Conservation (phyloP, 352 stramenopile genomes). For the Pythium biforme region DNA sequence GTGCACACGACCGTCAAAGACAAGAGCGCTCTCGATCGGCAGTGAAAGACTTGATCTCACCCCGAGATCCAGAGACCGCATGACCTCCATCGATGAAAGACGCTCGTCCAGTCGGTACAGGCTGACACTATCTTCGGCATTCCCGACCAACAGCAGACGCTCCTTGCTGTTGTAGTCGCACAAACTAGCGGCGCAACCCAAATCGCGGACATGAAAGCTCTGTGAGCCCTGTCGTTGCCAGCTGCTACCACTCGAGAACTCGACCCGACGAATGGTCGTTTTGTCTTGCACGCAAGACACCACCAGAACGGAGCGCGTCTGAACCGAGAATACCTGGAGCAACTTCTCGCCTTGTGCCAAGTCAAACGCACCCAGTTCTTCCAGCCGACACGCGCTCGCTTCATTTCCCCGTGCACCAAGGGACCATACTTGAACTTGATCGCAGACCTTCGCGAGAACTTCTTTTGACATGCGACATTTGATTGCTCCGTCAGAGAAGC, state of each 20-base stretch:
- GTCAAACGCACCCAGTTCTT: conserved; percentile 6
- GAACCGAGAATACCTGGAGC: neutral
- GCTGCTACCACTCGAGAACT: neutral
- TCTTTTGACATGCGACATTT: neutral
- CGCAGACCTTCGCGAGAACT: neutral
- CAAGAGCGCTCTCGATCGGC: neutral
- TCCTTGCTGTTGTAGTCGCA: conserved; percentile 14
- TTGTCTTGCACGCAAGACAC: neutral
- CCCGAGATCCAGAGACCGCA: conserved; percentile 1
- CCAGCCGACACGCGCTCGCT: neutral
- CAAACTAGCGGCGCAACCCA: neutral
- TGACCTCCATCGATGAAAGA: conserved; percentile 4
- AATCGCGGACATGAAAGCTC: neutral
- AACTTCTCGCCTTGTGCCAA: neutral
- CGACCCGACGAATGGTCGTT: conserved; percentile 2
- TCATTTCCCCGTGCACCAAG: neutral
- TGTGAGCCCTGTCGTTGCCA: neutral
- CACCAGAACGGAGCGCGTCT: conserved; percentile 5
- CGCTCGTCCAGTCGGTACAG: conserved; percentile 8
- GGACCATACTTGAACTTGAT: conserved; percentile 4
- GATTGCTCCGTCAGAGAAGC: neutral
- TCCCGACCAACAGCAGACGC: conserved; percentile 1
- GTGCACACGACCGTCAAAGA: conserved; percentile 3
- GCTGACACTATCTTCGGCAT: neutral
- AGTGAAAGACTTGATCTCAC: conserved; percentile 1